A percentile compares a stretch with the other conserved stretches of the same genome.
phyloP scores from a whole-genome alignment of 1,139 yeast genomes.

The Oligophagozyma castellii region DNA sequence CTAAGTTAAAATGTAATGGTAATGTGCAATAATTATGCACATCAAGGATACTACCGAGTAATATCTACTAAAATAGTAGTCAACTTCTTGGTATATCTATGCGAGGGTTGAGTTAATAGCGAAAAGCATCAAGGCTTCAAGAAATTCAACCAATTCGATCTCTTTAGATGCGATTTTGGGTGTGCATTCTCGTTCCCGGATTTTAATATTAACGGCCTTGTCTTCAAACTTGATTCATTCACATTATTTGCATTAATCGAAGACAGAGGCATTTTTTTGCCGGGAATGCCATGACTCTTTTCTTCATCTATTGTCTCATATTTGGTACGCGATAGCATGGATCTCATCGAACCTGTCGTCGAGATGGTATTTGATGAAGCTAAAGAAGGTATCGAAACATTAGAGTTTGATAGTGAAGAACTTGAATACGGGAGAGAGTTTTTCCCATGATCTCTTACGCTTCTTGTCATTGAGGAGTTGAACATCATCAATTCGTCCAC shows the following conservation, averaged over 20 bases:
- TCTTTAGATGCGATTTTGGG: constrained; percentile 1
- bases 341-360: constrained; percentile 11
- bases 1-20: too few relatives aligned
- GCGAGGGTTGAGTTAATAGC: too few relatives aligned
- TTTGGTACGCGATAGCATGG: constrained; percentile 4
- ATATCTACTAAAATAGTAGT: too few relatives aligned
- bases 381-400: constrained; percentile 16
- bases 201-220: constrained; percentile 12
- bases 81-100: too few relatives aligned
- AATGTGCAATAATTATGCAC: too few relatives aligned
- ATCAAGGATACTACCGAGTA: too few relatives aligned
- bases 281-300: neutral
- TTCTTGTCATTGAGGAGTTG: constrained; percentile 2
- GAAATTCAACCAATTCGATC: constrained; percentile 5
- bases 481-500: constrained; percentile 3
- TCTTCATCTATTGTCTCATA: constrained; percentile 3
- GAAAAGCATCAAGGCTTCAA: neutral
- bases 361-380: constrained; percentile 17
- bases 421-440: constrained; percentile 29
- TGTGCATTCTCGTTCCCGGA: constrained; percentile 7
- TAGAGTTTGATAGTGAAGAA: constrained; percentile 24
- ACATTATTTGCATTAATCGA: constrained; percentile 4
- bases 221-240: constrained; percentile 2
- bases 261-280: constrained; percentile 1
- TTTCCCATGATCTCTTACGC: neutral